phyloP scores from a whole-genome alignment of 352 stramenopile genomes.

The Globisporangium parvum region DNA sequence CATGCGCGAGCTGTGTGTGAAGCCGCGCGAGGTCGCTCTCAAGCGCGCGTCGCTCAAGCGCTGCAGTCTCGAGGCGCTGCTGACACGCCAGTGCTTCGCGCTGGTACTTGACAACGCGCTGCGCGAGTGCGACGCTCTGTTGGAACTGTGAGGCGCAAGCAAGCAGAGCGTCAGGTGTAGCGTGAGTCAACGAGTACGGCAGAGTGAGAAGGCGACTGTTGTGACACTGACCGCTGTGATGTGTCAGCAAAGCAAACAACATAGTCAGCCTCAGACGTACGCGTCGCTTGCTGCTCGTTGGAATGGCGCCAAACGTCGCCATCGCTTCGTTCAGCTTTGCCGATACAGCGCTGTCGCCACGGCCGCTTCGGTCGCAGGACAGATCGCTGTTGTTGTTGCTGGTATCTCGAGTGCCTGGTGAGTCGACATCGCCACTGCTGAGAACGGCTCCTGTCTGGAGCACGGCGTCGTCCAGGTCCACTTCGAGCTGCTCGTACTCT shows the following conservation, averaged over 20 bases:
- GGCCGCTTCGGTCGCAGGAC: no score
- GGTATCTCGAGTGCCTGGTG: not conserved
- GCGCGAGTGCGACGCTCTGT: conserved; percentile 60
- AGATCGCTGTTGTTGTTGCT: no score
- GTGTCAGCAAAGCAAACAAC: no score
- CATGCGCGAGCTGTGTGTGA: conserved; percentile 31
- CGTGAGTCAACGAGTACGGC: no score
- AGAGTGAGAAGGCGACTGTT: no score
- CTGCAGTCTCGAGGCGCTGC: conserved; percentile 27
- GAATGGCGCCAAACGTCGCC: conserved; percentile 60
- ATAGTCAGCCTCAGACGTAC: conserved; percentile 23
- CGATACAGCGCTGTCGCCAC: not conserved
- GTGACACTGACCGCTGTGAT: no score
- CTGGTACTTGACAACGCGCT: conserved; percentile 65
- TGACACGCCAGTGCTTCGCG: conserved; percentile 38
- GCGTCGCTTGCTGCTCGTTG: conserved; percentile 53
- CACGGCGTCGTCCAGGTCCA: conserved; percentile 63
- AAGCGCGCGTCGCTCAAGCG: conserved; percentile 22
- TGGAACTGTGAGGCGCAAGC: conserved; percentile 46
- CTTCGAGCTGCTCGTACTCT: conserved; percentile 69
- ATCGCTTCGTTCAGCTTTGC: conserved; percentile 36
- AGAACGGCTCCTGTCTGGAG: conserved; percentile 51
- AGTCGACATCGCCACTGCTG: not conserved
- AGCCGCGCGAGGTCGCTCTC: conserved; percentile 24
- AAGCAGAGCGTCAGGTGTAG: no score